phyloP scores from a whole-genome alignment of 371 early-diverging fungal species.

The Lichtheimia corymbifera region DNA sequence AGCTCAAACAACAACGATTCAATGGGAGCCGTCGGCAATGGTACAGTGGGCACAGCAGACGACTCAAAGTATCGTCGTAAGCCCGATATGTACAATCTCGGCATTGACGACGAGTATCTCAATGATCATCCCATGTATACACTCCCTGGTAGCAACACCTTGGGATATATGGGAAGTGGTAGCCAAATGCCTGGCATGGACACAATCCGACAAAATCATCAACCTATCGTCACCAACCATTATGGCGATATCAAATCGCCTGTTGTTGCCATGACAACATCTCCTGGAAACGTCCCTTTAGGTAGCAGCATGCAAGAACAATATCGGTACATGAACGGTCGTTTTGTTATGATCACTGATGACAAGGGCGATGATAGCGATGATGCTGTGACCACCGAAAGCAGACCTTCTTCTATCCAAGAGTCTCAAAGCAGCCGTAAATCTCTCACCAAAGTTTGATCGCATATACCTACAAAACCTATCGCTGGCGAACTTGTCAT shows the following conservation, averaged over 20 bases:
- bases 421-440: slow-evolving; percentile 22
- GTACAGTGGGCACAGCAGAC: not conserved
- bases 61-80: slow-evolving; percentile 6
- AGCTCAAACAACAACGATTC: slow-evolving; percentile 5
- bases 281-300: slow-evolving; percentile 7
- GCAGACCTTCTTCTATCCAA: slow-evolving; percentile 21
- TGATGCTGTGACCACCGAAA: slow-evolving; percentile 13
- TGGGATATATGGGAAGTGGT: not conserved
- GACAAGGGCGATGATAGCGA: slow-evolving; percentile 14
- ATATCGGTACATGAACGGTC: slow-evolving; percentile 18
- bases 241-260: too few species aligned
- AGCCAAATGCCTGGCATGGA: not conserved
- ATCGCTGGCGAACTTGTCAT: not conserved
- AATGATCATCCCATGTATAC: not conserved
- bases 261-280: too few species aligned
- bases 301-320: slow-evolving; percentile 14
- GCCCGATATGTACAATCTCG: slow-evolving; percentile 12
- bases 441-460: slow-evolving; percentile 17
- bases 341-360: slow-evolving; percentile 22
- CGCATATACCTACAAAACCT: not conserved
- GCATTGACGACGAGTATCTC: slow-evolving; percentile 10
- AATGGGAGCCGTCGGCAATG: not conserved
- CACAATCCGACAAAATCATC: slow-evolving; percentile 7
- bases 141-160: not conserved
- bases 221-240: not conserved